These are phyloP conservation scores for Syncephalastrum monosporum DNA, from an alignment of 371 early-diverging fungal genomes.

Conservation along the genomic window DNA sequence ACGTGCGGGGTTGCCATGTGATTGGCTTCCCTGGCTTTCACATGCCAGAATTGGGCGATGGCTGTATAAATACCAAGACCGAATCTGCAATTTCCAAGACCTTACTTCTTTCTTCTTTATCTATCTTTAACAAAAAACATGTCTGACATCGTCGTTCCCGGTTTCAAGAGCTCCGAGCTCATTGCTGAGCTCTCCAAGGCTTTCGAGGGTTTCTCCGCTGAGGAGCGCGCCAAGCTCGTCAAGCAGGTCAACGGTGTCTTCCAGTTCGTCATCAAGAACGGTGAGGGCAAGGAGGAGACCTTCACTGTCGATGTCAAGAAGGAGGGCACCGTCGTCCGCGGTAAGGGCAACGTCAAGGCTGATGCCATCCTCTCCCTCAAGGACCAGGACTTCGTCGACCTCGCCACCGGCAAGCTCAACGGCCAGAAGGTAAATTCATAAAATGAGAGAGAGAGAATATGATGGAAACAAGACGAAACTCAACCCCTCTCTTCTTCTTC, in stretches of 20 bases:
- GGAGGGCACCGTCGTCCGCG: constrained; percentile 54
- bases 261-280: constrained; percentile 77
- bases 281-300: constrained; percentile 63
- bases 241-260: constrained; percentile 50
- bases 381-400: constrained; percentile 84
- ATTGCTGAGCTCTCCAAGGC: constrained; percentile 39
- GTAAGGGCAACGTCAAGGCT: constrained; percentile 66
- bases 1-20: too few relatives aligned
- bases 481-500: not conserved
- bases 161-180: constrained; percentile 46
- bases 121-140: constrained; percentile 13
- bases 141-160: constrained; percentile 48
- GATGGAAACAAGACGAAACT: not conserved
- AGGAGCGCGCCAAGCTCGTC: constrained; percentile 39
- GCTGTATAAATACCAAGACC: too few relatives aligned
- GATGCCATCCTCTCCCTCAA: constrained; percentile 64
- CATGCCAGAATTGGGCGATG: too few relatives aligned
- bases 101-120: constrained; percentile 2
- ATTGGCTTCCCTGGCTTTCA: too few relatives aligned
- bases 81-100: not conserved
- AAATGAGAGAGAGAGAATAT: not conserved
- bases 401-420: constrained; percentile 83
- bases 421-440: constrained; percentile 31
- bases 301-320: constrained; percentile 82
- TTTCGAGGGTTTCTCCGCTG: constrained; percentile 29